Evolutionary conservation across 2,329 filamentous ascomycete species (phyloP), one percentile per base, ranked within the genome.

Genomic region (Penicillium sp.): DNA sequence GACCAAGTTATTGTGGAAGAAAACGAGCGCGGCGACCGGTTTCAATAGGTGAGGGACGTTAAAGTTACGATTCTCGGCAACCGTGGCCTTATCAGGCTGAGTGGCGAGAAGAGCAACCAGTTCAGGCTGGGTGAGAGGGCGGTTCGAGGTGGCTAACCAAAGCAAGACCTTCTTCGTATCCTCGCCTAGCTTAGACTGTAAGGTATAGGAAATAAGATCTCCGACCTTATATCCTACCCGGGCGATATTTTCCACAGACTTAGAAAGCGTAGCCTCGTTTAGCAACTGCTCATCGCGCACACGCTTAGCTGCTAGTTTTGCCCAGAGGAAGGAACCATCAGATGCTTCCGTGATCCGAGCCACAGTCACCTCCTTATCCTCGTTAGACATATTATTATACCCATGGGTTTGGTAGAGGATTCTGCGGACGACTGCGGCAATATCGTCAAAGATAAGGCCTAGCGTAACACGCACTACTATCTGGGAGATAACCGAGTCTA

Each of bases 251-350:
- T 74, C 71, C 1, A 74, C 60, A 0, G 65, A 61, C 57, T 71
- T 72, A 18, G 37, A 39, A n/a, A 39, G 37, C 22, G 48, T 44
- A 6, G 74, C 53, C 8, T 38, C 61, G 14, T 74, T 66, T 0
- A 61, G 46, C 2, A 54, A 58, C n/a, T 60, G 53, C 55, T 73
- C 73, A n/a, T 60, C 57, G 20, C 67, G 65, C 29, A 70, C 57
- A 16, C 61, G 62, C 58, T 72, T 72, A 1, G 69, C 52, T 8
- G 66, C 69, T 6, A 76, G 65, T 57, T 74, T 76, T 4, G 72
- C 74, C 69, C 72, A 74, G 0, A 76, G 66, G 55, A 77, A 75
- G 6, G 74, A 76, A 7, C 73, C 70, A 10, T 69, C 63, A 5
- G 74, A 66, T 10, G 68, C 70, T 31, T 72, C 64, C 2, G 68